Evolutionary conservation across 495 filamentous ascomycete genomes (phyloP).

Genomic region (Xylaria longipes): DNA sequence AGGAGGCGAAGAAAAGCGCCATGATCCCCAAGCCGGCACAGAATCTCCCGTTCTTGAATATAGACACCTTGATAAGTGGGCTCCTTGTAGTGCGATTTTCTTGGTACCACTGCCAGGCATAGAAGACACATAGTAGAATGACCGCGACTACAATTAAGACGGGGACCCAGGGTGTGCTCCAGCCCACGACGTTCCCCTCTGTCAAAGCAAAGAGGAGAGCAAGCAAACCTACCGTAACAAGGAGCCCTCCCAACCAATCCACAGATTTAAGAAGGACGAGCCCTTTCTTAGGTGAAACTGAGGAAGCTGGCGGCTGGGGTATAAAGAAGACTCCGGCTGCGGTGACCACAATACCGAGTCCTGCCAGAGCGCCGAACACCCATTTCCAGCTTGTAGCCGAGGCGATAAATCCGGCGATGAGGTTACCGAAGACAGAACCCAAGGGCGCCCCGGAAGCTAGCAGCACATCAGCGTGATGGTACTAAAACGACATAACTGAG

Average conservation of each 20-base stretch:
- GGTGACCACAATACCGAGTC: conserved; percentile 66
- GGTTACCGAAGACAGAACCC: conserved; percentile 62
- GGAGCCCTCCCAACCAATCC: conserved; percentile 68
- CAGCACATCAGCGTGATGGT: neutral
- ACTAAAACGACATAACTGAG: neutral
- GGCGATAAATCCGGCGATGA: conserved; percentile 60
- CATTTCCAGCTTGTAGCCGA: conserved; percentile 65
- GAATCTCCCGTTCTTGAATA: conserved; percentile 60
- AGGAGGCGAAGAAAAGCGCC: conserved; percentile 63
- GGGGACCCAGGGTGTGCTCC: conserved; percentile 70
- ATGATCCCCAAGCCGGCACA: conserved; percentile 66
- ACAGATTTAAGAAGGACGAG: conserved; percentile 50
- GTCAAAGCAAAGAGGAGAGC: conserved; percentile 67
- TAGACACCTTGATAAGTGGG: conserved; percentile 66
- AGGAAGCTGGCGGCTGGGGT: conserved; percentile 59
- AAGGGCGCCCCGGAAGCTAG: conserved; percentile 63
- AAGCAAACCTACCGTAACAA: conserved; percentile 68
- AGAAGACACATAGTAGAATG: conserved; percentile 62
- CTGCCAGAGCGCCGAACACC: conserved; percentile 70
- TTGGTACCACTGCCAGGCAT: conserved; percentile 68
- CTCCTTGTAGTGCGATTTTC: conserved; percentile 50
- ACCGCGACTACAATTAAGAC: conserved; percentile 68
- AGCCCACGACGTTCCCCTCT: conserved; percentile 70
- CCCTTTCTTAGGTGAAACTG: conserved; percentile 35
- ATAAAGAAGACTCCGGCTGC: conserved; percentile 68